phyloP scores from a whole-genome alignment of 108 stramenopile genomes.

The Pseudonitzschia delicatissima region DNA sequence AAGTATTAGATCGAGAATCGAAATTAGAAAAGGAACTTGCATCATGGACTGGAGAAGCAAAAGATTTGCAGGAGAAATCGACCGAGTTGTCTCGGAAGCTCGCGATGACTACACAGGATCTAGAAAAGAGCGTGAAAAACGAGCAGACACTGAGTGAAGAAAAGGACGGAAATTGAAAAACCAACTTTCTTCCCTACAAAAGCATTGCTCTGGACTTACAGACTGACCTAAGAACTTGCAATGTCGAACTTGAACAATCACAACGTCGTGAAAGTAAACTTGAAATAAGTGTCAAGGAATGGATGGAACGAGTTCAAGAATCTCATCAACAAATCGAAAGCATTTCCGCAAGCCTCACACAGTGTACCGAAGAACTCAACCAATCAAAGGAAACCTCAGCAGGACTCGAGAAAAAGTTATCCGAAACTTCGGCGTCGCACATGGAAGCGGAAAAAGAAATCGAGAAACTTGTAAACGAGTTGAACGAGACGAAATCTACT shows the following conservation, averaged over 20 bases:
- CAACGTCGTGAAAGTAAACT: constrained; percentile 6
- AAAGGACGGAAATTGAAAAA: constrained; percentile 10
- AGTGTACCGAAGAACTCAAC: constrained; percentile 1
- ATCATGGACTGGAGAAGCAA: constrained; percentile 25
- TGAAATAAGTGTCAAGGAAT: constrained; percentile 10
- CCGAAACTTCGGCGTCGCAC: neutral
- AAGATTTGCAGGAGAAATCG: constrained; percentile 16
- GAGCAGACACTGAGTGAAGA: constrained; percentile 13
- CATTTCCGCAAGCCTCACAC: neutral
- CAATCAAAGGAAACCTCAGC: neutral
- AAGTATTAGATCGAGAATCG: constrained; percentile 26
- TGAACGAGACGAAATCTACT: constrained; percentile 4
- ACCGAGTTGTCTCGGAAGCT: constrained; percentile 25
- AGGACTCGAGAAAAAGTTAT: neutral
- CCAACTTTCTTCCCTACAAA: constrained; percentile 3
- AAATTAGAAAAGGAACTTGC: constrained; percentile 31
- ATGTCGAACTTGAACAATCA: constrained; percentile 4
- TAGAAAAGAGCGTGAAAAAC: constrained; percentile 10
- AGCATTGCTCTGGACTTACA: neutral
- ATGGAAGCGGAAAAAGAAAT: constrained; percentile 12
- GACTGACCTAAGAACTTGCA: constrained; percentile 3
- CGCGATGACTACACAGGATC: constrained; percentile 6
- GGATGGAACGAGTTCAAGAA: constrained; percentile 16
- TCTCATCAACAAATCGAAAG: neutral
- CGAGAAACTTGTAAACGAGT: neutral